Percentiles rank a stretch among this genome's conserved stretches.
Conservation (phyloP, 2,329 filamentous ascomycete genomes). For the Penicillium sp. region DNA sequence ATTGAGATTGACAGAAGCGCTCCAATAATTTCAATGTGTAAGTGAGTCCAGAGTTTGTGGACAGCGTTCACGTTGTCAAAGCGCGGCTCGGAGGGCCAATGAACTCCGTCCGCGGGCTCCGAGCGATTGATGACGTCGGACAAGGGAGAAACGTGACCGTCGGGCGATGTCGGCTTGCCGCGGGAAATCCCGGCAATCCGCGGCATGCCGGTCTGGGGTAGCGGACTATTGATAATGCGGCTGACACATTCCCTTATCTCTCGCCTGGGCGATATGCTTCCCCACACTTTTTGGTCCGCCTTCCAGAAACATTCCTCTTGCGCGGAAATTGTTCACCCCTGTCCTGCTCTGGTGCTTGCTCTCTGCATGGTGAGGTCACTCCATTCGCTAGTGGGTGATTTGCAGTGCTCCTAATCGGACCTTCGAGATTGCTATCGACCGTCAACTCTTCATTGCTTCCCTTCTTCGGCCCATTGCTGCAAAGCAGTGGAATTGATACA, state of each 20-base stretch:
- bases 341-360: not conserved
- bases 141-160: slow-evolving; percentile 13
- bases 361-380: not conserved
- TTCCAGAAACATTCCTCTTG: slow-evolving; percentile 12
- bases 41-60: not conserved
- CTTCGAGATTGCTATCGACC: slow-evolving; percentile 8
- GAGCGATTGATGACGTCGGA: slow-evolving; percentile 12
- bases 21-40: not conserved
- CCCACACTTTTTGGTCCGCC: slow-evolving; percentile 23
- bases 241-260: slow-evolving; percentile 24
- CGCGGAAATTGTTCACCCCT: not conserved
- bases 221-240: slow-evolving; percentile 13
- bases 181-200: slow-evolving; percentile 14
- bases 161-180: not conserved
- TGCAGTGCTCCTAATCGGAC: not conserved
- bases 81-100: slow-evolving; percentile 1
- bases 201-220: slow-evolving; percentile 17
- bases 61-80: not conserved
- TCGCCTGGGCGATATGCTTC: slow-evolving; percentile 8
- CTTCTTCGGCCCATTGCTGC: slow-evolving; percentile 14
- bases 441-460: slow-evolving; percentile 6
- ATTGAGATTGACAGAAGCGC: not conserved
- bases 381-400: not conserved
- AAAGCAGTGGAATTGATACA: slow-evolving; percentile 10
- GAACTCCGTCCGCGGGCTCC: not conserved